Conservation (phyloP, 1,284 basidiomycete genomes). For the Boletus holoroseus region DNA sequence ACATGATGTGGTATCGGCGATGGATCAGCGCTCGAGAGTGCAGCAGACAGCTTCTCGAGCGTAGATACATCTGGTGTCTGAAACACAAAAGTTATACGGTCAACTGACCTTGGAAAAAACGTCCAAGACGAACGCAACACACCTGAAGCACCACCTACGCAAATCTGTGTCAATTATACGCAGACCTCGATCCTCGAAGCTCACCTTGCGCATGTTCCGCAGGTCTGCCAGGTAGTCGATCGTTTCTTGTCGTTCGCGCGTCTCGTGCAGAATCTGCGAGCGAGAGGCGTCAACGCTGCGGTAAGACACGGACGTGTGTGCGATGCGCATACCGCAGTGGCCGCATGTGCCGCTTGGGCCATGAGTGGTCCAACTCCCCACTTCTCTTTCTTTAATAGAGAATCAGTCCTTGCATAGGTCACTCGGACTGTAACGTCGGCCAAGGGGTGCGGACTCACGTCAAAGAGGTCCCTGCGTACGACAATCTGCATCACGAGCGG, state of each 20-base stretch:
- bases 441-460: conserved; percentile 31
- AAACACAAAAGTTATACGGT: background rate
- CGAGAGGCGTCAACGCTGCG: background rate
- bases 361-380: conserved; percentile 55
- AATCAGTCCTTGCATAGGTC: conserved; percentile 3
- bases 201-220: conserved; percentile 39
- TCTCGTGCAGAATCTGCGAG: conserved; percentile 37
- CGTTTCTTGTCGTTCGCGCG: conserved; percentile 38
- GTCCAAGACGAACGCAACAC: background rate
- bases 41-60: conserved; percentile 34
- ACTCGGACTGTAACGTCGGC: background rate
- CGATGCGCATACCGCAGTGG: conserved; percentile 38
- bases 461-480: conserved; percentile 41
- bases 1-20: conserved; percentile 38
- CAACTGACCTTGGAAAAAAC: background rate
- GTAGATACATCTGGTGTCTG: conserved; percentile 36
- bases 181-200: background rate
- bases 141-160: conserved; percentile 41
- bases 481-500: conserved; percentile 44
- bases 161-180: conserved; percentile 6
- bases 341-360: conserved; percentile 51
- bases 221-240: conserved; percentile 39
- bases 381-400: conserved; percentile 33
- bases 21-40: conserved; percentile 25
- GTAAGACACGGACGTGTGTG: background rate